Evolutionary conservation across 495 filamentous ascomycete species (phyloP).

Genomic region (Aspergillus indologenus): DNA sequence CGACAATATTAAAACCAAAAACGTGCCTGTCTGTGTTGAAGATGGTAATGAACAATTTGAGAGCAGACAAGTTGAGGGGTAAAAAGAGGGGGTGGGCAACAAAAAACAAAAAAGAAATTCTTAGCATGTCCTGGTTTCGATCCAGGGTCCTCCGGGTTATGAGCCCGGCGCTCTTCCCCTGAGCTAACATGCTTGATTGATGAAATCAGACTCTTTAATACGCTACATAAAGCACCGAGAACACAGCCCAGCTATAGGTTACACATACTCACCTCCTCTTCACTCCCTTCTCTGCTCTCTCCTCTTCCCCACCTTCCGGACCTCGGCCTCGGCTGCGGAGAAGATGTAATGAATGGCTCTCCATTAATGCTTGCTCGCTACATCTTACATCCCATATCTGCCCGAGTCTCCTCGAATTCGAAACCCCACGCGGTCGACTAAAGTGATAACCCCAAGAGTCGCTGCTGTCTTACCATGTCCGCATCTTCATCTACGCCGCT

Average conservation of each 20-base stretch:
- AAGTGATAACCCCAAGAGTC: not conserved
- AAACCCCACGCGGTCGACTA: no score
- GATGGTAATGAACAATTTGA: no score
- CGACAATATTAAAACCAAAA: no score
- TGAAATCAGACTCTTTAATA: not conserved
- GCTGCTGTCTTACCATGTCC: constrained; percentile 11
- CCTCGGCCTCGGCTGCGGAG: constrained; percentile 40
- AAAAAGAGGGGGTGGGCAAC: not conserved
- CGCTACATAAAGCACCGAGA: no score
- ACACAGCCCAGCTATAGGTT: no score
- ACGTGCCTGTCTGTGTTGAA: no score
- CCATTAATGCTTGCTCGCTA: not conserved
- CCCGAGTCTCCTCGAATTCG: no score
- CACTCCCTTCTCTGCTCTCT: no score
- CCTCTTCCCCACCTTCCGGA: no score
- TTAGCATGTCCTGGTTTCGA: not conserved
- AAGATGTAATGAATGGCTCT: no score
- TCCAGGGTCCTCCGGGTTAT: not conserved
- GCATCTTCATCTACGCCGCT: constrained; percentile 48
- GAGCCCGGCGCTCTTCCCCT: not conserved
- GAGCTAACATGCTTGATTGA: not conserved
- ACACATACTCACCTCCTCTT: constrained; percentile 24
- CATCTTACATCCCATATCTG: no score
- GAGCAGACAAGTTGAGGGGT: not conserved
- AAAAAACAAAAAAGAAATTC: not conserved